Percentiles rank a stretch among this genome's conserved stretches.
Evolutionary conservation across 73 alveolate species (phyloP).

Genomic region (Paramecium primaurelia): DNA sequence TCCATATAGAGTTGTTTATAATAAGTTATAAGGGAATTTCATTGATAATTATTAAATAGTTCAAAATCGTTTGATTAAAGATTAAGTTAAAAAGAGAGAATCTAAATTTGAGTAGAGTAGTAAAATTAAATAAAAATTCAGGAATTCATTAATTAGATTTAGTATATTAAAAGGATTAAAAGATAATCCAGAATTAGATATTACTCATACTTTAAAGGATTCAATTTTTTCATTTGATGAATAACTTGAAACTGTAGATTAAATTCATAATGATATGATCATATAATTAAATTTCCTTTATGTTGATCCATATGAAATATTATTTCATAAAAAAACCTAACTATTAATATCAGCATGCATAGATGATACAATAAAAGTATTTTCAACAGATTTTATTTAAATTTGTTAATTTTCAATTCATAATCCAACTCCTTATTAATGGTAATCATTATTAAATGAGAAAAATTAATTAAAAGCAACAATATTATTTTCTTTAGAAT

Average conservation of each 20-base stretch:
- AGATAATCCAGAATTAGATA: slow-evolving; percentile 11
- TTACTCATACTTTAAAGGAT: neutral
- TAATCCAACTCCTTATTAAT: neutral
- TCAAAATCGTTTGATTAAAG: neutral
- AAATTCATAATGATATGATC: neutral
- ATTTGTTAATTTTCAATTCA: neutral
- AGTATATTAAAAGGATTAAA: slow-evolving; percentile 16
- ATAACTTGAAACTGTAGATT: neutral
- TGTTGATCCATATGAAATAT: slow-evolving; percentile 20
- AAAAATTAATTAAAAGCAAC: neutral
- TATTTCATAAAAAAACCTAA: neutral
- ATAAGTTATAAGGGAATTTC: neutral
- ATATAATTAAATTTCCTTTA: neutral
- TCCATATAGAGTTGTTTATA: slow-evolving; percentile 36
- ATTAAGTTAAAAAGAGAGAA: neutral
- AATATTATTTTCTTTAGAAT: neutral
- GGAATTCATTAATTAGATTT: neutral
- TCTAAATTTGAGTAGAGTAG: neutral
- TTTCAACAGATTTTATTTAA: neutral
- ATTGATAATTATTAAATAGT: slow-evolving; percentile 26
- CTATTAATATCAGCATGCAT: neutral
- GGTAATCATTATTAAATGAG: neutral
- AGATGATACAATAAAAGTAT: neutral
- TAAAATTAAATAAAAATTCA: slow-evolving; percentile 14
- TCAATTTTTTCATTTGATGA: slow-evolving; percentile 22